A percentile compares a stretch with the other conserved stretches of the same genome.
These are phyloP conservation scores for Pichia rugopelliculosa DNA, from an alignment of 805 yeast species.

Conservation along the genomic window DNA sequence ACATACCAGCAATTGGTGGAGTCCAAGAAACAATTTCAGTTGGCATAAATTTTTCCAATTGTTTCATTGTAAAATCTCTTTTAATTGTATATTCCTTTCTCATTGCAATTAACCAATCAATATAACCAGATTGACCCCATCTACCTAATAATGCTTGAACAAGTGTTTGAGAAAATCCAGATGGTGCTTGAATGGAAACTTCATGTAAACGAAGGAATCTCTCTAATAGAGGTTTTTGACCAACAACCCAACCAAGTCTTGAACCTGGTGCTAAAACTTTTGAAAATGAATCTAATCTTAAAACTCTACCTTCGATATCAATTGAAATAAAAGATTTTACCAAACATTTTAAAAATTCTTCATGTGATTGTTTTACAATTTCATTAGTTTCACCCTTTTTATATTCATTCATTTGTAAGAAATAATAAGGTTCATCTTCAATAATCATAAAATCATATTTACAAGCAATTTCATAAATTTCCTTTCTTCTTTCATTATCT, in stretches of 20 bases:
- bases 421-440: slow-evolving; percentile 98
- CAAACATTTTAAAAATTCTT: slow-evolving; percentile 57
- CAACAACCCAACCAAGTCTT: slow-evolving; percentile 86
- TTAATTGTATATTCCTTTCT: slow-evolving; percentile 78
- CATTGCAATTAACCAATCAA: slow-evolving; percentile 82
- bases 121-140: slow-evolving; percentile 88
- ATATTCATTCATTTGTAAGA: slow-evolving; percentile 86
- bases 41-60: slow-evolving; percentile 56
- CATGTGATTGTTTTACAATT: slow-evolving; percentile 37
- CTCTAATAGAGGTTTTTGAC: slow-evolving; percentile 56
- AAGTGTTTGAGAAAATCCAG: slow-evolving; percentile 72
- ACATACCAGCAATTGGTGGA: slow-evolving; percentile 84
- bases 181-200: slow-evolving; percentile 70
- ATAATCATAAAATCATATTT: slow-evolving; percentile 80
- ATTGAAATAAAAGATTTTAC: slow-evolving; percentile 68
- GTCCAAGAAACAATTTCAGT: slow-evolving; percentile 32
- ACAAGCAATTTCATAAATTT: slow-evolving; percentile 69
- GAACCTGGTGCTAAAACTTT: slow-evolving; percentile 89
- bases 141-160: slow-evolving; percentile 63
- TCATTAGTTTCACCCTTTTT: slow-evolving; percentile 32
- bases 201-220: slow-evolving; percentile 68
- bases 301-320: slow-evolving; percentile 83
- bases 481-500: slow-evolving; percentile 65
- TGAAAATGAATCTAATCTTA: slow-evolving; percentile 84
- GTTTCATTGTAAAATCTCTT: slow-evolving; percentile 80